Percentiles rank a stretch among this genome's conserved stretches.
phyloP scores from a whole-genome alignment of 2,329 filamentous ascomycete species.

The Sarocladium oryzae region DNA sequence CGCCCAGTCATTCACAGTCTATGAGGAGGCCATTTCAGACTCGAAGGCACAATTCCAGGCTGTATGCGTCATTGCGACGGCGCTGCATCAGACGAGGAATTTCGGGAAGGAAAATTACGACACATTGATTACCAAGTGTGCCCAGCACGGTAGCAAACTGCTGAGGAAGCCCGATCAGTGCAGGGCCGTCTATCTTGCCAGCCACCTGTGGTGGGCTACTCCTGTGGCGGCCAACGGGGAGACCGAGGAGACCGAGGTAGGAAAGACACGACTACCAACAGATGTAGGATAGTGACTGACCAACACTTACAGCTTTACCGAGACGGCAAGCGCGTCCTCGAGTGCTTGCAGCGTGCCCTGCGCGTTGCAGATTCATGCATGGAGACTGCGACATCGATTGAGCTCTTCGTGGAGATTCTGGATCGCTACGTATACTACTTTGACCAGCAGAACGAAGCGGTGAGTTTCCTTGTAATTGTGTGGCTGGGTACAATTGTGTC shows the following conservation, averaged over 20 bases:
- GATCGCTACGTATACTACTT: conserved; percentile 99
- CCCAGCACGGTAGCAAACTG: conserved; percentile 91
- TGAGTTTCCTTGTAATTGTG: conserved; percentile 29
- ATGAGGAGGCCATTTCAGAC: conserved; percentile 93
- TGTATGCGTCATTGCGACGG: conserved; percentile 87
- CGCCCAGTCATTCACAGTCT: conserved; percentile 95
- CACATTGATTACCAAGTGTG: conserved; percentile 95
- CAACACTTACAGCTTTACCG: conserved; percentile 68
- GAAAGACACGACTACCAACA: conserved; percentile 28
- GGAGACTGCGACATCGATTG: conserved; percentile 95
- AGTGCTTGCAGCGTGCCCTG: conserved; percentile 90
- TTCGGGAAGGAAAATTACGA: conserved; percentile 98
- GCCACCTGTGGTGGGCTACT: conserved; percentile 96
- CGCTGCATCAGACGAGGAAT: conserved; percentile 78
- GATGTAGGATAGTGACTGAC: neutral
- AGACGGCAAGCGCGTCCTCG: conserved; percentile 92
- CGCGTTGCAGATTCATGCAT: conserved; percentile 97
- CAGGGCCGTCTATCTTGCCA: conserved; percentile 90
- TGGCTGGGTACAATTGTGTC: neutral
- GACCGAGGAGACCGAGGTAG: conserved; percentile 72
- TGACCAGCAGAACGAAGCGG: conserved; percentile 97
- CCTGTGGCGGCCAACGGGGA: conserved; percentile 72
- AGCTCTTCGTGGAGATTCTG: conserved; percentile 96
- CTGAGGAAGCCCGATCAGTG: conserved; percentile 98
- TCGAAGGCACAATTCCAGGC: conserved; percentile 97